Percentiles rank a stretch among this genome's conserved stretches.
Conservation (phyloP, 2,329 filamentous ascomycete genomes). For the Fonsecaea nubica region DNA sequence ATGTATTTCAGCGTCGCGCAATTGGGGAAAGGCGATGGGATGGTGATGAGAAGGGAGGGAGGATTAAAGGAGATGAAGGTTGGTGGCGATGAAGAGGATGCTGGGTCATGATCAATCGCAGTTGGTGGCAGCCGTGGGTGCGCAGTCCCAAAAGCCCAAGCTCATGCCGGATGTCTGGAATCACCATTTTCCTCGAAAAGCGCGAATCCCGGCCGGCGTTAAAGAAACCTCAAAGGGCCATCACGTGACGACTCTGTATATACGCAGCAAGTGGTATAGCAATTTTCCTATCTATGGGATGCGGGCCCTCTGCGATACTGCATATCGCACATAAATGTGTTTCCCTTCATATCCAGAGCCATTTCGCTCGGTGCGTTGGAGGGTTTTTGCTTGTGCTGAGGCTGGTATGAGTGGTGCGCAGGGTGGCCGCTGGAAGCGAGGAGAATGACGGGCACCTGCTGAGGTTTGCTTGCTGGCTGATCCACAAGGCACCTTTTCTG, state of each 20-base stretch:
- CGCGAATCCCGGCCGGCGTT: conserved; percentile 20
- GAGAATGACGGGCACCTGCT: conserved; percentile 24
- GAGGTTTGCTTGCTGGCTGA: conserved; percentile 23
- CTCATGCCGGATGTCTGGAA: conserved; percentile 34
- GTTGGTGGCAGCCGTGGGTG: conserved; percentile 28
- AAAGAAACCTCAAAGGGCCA: conserved; percentile 12
- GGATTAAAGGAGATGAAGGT: conserved; percentile 28
- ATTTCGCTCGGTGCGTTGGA: neutral
- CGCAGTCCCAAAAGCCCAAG: conserved; percentile 30
- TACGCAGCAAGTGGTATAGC: conserved; percentile 13
- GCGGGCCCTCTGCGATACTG: conserved; percentile 5
- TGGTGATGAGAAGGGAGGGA: conserved; percentile 30
- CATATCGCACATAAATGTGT: conserved; percentile 1
- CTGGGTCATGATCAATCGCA: conserved; percentile 36
- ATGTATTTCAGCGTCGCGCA: conserved; percentile 27
- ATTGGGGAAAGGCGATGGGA: conserved; percentile 27
- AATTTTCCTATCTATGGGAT: conserved; percentile 20
- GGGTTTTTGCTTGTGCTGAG: conserved; percentile 10
- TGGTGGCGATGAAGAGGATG: conserved; percentile 31
- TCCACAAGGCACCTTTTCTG: conserved; percentile 30
- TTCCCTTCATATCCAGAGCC: neutral
- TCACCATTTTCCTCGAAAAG: conserved; percentile 28
- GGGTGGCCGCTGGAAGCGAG: conserved; percentile 21
- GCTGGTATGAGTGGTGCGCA: conserved; percentile 16
- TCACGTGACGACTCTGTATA: conserved; percentile 32